Base-by-base conservation (phyloP, 805 yeast species). In the Ogataea haglerorum region DNA sequence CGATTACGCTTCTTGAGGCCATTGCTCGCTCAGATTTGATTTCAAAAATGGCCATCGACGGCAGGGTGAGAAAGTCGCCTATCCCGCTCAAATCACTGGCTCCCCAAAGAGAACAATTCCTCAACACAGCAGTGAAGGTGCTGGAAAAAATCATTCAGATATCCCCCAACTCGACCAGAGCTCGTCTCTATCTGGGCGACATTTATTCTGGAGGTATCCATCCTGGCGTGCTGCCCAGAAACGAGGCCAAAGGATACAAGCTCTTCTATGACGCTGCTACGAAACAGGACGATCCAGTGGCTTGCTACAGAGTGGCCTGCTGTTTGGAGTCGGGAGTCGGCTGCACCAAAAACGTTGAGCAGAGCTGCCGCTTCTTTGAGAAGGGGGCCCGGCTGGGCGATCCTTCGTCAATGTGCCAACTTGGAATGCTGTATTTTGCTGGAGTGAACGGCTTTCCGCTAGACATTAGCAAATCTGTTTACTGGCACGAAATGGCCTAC, bases 261-360 rank as follows among this genome's bases (percentile, higher is more conserved):
- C 65, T 70, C 36, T 85, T 83, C 57, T 51, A 61, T 22, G 75
- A 73, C 43, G 82, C 88, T 1, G 83, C 87, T 5, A 43, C 45
- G 7, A 65, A 66, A 34, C 69, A 69, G 30, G 72, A 75, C 15
- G 80, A 80, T 52, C 69, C 78, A 0, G 75, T 75, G 39, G 82
- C 85, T 8, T 71, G 80, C 43, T 85, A 81, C 62, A 64, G 91
- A 35, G 73, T 80, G 1, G 93, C 84, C 1, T 83, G 83, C 23
- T 78, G 87, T 53, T 72, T 72, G 52, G 93, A 85, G 57, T 67
- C 82, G 56, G 82, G 86, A 13, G 70, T 75, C 43, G 83, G 84
- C 2, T 64, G 73, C 18, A 51, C 63, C 40, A 55, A 65, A 29
- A 74, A 75, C 50, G 36, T 57, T 15, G 61, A 64, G 13, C 67